phyloP scores from a whole-genome alignment of 2,329 filamentous ascomycete species.

The Pseudocercospora macadamiae region DNA sequence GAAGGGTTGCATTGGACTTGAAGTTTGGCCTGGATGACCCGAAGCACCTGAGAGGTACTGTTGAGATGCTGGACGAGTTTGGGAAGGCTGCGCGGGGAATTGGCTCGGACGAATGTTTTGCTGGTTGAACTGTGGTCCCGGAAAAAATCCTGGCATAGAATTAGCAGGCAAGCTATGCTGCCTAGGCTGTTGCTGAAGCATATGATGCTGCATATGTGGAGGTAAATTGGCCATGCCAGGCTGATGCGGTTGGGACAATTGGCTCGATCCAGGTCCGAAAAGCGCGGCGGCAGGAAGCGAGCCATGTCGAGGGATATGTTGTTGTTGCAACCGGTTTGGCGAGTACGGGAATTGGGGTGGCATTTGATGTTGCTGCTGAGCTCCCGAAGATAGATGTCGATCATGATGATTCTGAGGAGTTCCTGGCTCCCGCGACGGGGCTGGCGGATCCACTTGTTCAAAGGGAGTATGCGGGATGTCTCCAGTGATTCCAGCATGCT shows the following conservation, averaged over 20 bases:
- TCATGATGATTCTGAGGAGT: constrained; percentile 59
- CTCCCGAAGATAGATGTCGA: constrained; percentile 48
- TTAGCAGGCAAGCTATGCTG: constrained; percentile 28
- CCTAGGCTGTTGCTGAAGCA: constrained; percentile 32
- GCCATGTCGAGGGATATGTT: constrained; percentile 1
- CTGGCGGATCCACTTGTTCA: constrained; percentile 54
- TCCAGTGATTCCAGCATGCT: constrained; percentile 18
- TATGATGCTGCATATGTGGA: constrained; percentile 28
- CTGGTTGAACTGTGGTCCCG: constrained; percentile 8
- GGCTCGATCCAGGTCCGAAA: neutral
- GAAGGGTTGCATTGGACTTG: constrained; percentile 8
- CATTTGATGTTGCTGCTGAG: constrained; percentile 52
- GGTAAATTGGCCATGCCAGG: constrained; percentile 27
- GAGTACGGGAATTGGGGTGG: constrained; percentile 55
- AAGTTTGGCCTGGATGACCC: neutral
- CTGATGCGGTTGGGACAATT: constrained; percentile 22
- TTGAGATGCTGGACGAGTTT: constrained; percentile 1
- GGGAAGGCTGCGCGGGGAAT: no score
- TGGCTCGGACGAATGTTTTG: neutral
- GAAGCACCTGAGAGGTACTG: neutral
- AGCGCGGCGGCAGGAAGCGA: neutral
- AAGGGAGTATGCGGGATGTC: constrained; percentile 47
- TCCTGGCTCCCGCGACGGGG: constrained; percentile 55
- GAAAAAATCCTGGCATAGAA: constrained; percentile 8
- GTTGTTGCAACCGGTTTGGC: constrained; percentile 41